phyloP scores from a whole-genome alignment of 23 red algal species.

The Pyropia haitanensis region DNA sequence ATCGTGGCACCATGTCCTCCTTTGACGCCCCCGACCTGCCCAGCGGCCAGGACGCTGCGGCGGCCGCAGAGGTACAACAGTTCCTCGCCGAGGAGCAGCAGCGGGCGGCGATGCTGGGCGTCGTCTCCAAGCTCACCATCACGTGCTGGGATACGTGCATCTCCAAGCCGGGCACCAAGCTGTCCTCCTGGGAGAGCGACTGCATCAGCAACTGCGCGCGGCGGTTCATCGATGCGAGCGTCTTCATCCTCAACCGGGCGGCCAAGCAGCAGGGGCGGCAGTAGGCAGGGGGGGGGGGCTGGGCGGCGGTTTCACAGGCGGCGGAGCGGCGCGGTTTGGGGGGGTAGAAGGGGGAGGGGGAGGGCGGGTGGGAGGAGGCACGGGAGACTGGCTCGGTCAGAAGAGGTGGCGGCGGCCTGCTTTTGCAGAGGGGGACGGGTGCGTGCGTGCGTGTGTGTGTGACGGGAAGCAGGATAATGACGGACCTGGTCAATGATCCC shows the following conservation, averaged over 20 bases:
- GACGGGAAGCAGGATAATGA: no score
- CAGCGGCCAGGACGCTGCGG: constrained; percentile 12
- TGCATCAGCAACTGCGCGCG: constrained; percentile 96
- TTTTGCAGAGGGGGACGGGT: no score
- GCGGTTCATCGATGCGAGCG: constrained; percentile 79
- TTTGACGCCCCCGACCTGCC: no score
- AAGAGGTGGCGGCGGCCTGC: no score
- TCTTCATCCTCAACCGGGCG: constrained; percentile 84
- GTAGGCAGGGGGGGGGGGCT: background rate
- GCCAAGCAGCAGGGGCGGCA: constrained; percentile 13
- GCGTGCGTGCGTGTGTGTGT: no score
- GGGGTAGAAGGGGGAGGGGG: background rate
- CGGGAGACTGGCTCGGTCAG: no score
- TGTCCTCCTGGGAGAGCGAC: constrained; percentile 79
- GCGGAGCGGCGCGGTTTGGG: background rate
- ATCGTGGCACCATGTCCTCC: no score
- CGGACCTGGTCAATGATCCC: no score
- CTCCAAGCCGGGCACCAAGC: constrained; percentile 81
- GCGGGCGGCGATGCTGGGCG: constrained; percentile 91
- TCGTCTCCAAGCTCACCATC: constrained; percentile 93
- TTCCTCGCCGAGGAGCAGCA: constrained; percentile 96
- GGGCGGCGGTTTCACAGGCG: background rate
- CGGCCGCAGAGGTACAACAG: constrained; percentile 48
- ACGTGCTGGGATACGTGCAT: constrained; percentile 99
- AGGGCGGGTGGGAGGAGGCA: background rate